Evolutionary conservation across 192 early-diverging fungal genomes (phyloP).

Genomic region (Ambispora gerdemannii): DNA sequence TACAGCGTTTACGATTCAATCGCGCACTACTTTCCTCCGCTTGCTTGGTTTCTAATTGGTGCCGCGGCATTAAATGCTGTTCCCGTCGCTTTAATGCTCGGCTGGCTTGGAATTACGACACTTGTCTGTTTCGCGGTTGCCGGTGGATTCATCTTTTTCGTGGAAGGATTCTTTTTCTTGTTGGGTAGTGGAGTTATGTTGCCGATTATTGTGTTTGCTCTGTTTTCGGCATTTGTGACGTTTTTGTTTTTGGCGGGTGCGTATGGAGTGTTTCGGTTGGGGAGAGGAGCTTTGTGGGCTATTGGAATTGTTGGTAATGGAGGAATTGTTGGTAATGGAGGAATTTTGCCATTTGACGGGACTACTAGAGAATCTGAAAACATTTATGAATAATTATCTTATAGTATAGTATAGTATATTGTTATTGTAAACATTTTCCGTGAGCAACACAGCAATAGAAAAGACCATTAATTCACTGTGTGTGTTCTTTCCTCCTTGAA

Average conservation of each 20-base stretch:
- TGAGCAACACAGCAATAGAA: too few relatives aligned
- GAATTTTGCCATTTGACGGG: too few relatives aligned
- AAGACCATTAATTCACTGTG: too few relatives aligned
- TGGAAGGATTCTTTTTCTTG: neutral
- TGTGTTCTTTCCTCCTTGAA: too few relatives aligned
- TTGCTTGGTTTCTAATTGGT: neutral
- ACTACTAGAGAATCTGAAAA: too few relatives aligned
- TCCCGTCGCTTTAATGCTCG: neutral
- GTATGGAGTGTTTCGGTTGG: neutral
- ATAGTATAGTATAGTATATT: too few relatives aligned
- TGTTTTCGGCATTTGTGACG: neutral
- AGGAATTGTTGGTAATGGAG: neutral
- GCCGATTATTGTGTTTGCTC: neutral
- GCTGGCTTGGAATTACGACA: neutral
- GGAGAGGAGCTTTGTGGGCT: neutral
- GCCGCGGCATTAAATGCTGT: neutral
- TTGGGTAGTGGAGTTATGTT: neutral
- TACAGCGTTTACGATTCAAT: too few relatives aligned
- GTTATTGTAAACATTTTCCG: too few relatives aligned
- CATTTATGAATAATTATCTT: too few relatives aligned
- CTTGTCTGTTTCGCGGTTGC: neutral
- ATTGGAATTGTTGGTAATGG: neutral
- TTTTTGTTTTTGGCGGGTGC: neutral
- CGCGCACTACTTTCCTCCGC: neutral
- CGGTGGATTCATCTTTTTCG: neutral